Conservation (phyloP, 2,329 filamentous ascomycete species). For the Xylariaceae sp. region DNA sequence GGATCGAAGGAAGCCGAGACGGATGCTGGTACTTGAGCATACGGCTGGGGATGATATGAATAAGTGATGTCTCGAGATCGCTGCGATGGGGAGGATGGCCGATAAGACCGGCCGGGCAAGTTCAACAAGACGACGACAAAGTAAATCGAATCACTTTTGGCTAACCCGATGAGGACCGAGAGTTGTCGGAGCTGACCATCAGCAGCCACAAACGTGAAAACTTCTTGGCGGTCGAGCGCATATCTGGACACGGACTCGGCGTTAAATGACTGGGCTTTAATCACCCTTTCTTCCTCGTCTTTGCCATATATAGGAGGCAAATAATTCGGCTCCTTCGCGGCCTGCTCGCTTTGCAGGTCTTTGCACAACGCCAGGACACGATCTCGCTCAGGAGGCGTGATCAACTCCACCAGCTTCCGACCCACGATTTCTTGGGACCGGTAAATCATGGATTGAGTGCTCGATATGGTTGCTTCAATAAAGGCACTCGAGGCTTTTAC, state of each 20-base stretch:
- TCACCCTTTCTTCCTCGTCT: slow-evolving; percentile 49
- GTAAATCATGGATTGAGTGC: slow-evolving; percentile 17
- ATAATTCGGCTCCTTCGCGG: slow-evolving; percentile 55
- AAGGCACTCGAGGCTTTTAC: slow-evolving; percentile 53
- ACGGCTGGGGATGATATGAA: slow-evolving; percentile 38
- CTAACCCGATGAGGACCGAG: slow-evolving; percentile 50
- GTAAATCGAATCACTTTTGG: slow-evolving; percentile 57
- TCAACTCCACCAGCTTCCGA: slow-evolving; percentile 50
- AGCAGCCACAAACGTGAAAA: slow-evolving; percentile 47
- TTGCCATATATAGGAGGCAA: slow-evolving; percentile 58
- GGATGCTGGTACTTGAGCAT: slow-evolving; percentile 40
- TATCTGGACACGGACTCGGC: slow-evolving; percentile 49
- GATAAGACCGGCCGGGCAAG: slow-evolving; percentile 34
- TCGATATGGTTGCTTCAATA: slow-evolving; percentile 41
- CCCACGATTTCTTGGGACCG: slow-evolving; percentile 45
- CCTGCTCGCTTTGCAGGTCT: slow-evolving; percentile 53
- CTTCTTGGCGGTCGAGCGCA: slow-evolving; percentile 49
- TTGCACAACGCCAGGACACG: slow-evolving; percentile 47
- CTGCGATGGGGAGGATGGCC: slow-evolving; percentile 43
- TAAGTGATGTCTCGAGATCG: slow-evolving; percentile 41
- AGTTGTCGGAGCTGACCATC: slow-evolving; percentile 49
- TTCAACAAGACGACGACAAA: slow-evolving; percentile 52
- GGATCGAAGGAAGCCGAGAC: slow-evolving; percentile 45
- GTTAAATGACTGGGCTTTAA: slow-evolving; percentile 50
- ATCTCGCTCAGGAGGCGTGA: slow-evolving; percentile 47